Evolutionary conservation across 495 filamentous ascomycete genomes (phyloP), one percentile per base, ranked within the genome.

Genomic region (Darksidea phi): DNA sequence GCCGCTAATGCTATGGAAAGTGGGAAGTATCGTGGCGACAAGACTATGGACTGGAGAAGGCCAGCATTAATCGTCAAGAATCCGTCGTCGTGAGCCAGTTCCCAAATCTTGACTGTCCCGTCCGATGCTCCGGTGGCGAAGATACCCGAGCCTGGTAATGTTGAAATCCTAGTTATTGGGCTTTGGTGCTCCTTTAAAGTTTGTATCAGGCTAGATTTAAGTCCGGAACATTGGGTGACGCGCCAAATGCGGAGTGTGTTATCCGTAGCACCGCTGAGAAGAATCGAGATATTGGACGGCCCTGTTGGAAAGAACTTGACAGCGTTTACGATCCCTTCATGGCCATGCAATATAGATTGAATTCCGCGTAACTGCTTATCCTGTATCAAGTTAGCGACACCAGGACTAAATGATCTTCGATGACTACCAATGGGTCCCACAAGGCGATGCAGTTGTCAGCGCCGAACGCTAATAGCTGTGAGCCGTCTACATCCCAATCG

Each of bases 371-470:
- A 69, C 5, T 74, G 72, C 21, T 72, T 62, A 42, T 85, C 77
- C 76, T 88, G 67, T 6, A 20, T 1, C 1, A 42, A 48, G 2
- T 48, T 23, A 51, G 17, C 17, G 36, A 7, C 17, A 37, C 37
- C 17, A 51, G 32, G 47, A 38, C 15, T 45, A 6, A 43, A 13
- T 20, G 5, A 13, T 13, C 4, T 38, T 46, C 53, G 23, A 17
- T 41, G 57, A 85, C 64, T 84, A 95, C 91, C 71, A 82, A 70
- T 47, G 94, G 90, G 67, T 86, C 78, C 94, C 94, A 97, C 51
- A 97, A 69, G 28, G 91, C 94, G 59, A 97, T 79, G 75, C 93
- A 94, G 58, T 83, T 83, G 75, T 91, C 90, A 25, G 91, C 88
- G 37, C 94, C 94, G 75, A 89, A 98, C 45, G 93, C 95, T 37